Evolutionary conservation across 75 land plant species (phyloP), one percentile per base, ranked within the genome.

Genomic region (Azolla pinnata): DNA sequence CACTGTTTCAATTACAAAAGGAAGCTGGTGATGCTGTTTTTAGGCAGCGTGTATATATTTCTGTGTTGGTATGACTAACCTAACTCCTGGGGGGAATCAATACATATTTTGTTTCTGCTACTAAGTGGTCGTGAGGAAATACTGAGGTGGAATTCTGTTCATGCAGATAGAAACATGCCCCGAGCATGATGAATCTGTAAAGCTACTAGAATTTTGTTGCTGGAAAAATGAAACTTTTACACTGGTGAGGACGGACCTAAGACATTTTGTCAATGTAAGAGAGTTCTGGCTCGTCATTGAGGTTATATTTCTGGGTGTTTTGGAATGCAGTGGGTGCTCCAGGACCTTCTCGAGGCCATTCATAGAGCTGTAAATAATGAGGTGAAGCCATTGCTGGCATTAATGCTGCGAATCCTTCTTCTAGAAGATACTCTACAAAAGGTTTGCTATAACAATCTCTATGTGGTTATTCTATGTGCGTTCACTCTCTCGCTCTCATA

Each of bases 111-210:
- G 9, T 26, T 59, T 16, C 42, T 54, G 8, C 0, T 62, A 14
- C 10, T 52, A n/a, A n/a, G n/a, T n/a, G n/a, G n/a, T n/a, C n/a
- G n/a, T n/a, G n/a, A n/a, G 60, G 21, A 1, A 26, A 18, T 2
- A 54, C 28, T 18, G 52, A 19, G 54, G 18, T 24, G 21, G 4
- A 25, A 27, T 42, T 30, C 23, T 45, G 10, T 26, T 44, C 21
- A 56, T 60, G 24, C 66, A 68, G 71, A 68, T 68, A 33, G 61
- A 68, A 32, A 68, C 66, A 19, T 68, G 67, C 48, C 32, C 66
- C n/a, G 71, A 68, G 19, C 68, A 53, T 17, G 71, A 62, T 12
- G 71, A 68, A 31, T 56, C 31, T 31, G 33, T 68, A 23, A 68
- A 51, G n/a, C 26, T 68, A 42, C 44, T 68, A 23, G 67, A 63